phyloP scores from a whole-genome alignment of 2,329 filamentous ascomycete genomes.

The Colletotrichum sp. region DNA sequence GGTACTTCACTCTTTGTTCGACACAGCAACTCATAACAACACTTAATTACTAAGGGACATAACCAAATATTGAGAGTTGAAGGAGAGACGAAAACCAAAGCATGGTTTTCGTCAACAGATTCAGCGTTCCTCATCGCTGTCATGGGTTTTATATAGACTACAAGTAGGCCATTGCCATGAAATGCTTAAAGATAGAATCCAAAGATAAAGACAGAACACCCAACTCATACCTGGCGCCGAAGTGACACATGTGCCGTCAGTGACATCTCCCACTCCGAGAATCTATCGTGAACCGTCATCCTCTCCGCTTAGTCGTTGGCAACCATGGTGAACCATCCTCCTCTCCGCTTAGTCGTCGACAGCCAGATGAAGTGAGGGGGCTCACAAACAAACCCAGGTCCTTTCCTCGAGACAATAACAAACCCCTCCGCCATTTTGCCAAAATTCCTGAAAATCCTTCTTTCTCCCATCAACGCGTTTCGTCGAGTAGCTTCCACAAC shows the following conservation, averaged over 20 bases:
- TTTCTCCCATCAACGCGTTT: not conserved
- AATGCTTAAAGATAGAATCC: not conserved
- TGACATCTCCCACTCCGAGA: not conserved
- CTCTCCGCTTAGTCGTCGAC: not conserved
- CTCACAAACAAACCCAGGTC: not conserved
- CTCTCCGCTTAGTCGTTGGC: not conserved
- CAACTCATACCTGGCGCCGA: not conserved
- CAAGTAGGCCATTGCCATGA: not conserved
- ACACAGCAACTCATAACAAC: not conserved
- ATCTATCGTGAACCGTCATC: accelerated
- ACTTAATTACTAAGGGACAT: not conserved
- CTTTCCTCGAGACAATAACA: not conserved
- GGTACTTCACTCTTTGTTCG: not conserved
- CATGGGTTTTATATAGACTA: not conserved
- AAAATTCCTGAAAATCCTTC: not conserved
- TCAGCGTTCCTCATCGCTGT: accelerated
- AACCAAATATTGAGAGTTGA: not conserved
- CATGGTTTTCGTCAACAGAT: accelerated
- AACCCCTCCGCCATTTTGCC: not conserved
- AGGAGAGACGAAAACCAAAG: accelerated
- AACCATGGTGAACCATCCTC: not conserved
- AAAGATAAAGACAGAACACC: not conserved
- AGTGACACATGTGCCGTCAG: not conserved
- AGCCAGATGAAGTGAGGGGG: not conserved
- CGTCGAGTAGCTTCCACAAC: not conserved